Base-by-base conservation (phyloP, 2,329 filamentous ascomycete genomes). In the Neoarthrinium moseri region DNA sequence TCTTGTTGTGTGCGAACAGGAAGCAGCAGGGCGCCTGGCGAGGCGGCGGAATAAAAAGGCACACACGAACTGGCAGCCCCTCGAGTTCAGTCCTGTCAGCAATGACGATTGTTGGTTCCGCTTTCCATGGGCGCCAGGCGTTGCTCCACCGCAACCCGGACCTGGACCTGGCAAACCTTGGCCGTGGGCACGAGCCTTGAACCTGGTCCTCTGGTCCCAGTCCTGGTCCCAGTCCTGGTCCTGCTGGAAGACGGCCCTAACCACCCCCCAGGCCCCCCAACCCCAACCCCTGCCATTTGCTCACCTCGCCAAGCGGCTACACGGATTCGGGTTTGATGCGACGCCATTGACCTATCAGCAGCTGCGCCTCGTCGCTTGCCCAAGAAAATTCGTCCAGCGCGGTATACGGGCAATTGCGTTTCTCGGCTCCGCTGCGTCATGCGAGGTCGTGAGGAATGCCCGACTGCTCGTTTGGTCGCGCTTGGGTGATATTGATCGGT, bases 311-410 rank as follows among this genome's bases (percentile, higher is more conserved):
- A n/a, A n/a, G n/a, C n/a, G n/a, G n/a, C n/a, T n/a, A n/a, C n/a
- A n/a, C n/a, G n/a, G 18, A 18, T 45, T 32, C 26, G 29, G 43
- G 26, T 39, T 38, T 21, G 23, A 24, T 26, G 20, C 36, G 22
- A 40, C 13, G 18, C 20, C 36, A 49, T 49, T 49, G 47, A 38
- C 47, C 47, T 46, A 49, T 49, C 47, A 39, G 37, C 47, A 45
- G 24, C 32, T 36, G 17, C 6, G 33, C 46, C 29, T 33, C 42
- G 32, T 22, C 22, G 24, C 35, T n/a, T 32, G 15, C 10, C 24
- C 26, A 32, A 15, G 17, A 32, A 17, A 17, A 33, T 18, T n/a
- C 13, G 17, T 18, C 26, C 15, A 23, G 17, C 6, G 18, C n/a
- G n/a, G n/a, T n/a, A n/a, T n/a, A n/a, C n/a, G 27, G 18, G 26